Conservation (phyloP, 1,284 basidiomycete species). For the Cryptococcus wingfieldii region DNA sequence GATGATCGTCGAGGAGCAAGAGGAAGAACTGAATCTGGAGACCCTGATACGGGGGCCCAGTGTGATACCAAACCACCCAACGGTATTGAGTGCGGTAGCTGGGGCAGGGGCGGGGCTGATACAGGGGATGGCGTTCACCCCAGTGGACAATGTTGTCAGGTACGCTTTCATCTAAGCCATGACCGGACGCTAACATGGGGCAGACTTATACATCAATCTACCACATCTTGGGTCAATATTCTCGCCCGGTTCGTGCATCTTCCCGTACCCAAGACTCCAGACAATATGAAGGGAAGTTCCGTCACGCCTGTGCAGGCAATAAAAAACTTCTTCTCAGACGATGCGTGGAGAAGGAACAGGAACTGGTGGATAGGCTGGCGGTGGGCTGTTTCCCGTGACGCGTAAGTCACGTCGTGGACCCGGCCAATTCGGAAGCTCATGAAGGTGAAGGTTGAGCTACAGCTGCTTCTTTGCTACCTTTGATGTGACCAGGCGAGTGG, state of each 20-base stretch:
- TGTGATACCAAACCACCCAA: slow-evolving; percentile 43
- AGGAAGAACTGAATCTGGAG: slow-evolving; percentile 40
- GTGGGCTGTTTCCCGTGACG: slow-evolving; percentile 41
- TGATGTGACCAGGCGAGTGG: slow-evolving; percentile 42
- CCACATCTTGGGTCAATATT: slow-evolving; percentile 20
- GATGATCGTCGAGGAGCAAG: slow-evolving; percentile 21
- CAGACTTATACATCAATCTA: slow-evolving; percentile 32
- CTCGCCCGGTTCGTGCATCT: slow-evolving; percentile 23
- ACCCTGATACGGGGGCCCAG: slow-evolving; percentile 38
- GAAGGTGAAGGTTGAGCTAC: slow-evolving; percentile 32
- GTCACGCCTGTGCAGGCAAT: slow-evolving; percentile 33
- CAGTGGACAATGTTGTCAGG: slow-evolving; percentile 47
- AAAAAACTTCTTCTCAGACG: slow-evolving; percentile 30
- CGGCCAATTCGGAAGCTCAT: slow-evolving; percentile 4
- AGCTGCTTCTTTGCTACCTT: slow-evolving; percentile 48
- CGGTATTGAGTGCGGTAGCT: slow-evolving; percentile 40
- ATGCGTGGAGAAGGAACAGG: slow-evolving; percentile 33
- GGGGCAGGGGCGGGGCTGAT: slow-evolving; percentile 44
- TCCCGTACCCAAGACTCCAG: slow-evolving; percentile 20
- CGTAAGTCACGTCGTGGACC: slow-evolving; percentile 21
- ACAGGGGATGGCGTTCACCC: slow-evolving; percentile 46
- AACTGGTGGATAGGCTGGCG: slow-evolving; percentile 47
- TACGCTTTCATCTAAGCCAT: slow-evolving; percentile 10
- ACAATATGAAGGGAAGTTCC: slow-evolving; percentile 11
- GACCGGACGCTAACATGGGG: not conserved